A percentile compares a stretch with the other conserved stretches of the same genome.
Evolutionary conservation across 495 filamentous ascomycete species (phyloP).

Genomic region (Neurospora sp.): DNA sequence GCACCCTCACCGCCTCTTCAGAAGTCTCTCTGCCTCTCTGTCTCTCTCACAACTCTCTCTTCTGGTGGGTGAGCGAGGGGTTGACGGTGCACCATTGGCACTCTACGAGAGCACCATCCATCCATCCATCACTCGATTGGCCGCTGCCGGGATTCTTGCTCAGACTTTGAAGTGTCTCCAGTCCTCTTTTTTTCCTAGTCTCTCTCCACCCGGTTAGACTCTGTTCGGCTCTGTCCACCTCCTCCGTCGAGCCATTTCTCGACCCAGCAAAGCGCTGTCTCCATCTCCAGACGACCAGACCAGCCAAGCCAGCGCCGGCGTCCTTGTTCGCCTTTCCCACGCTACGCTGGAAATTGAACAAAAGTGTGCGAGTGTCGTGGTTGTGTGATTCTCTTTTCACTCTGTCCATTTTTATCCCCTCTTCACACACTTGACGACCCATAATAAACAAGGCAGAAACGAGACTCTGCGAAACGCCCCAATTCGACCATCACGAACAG

Average conservation of each 20-base stretch:
- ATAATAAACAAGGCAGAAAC: not conserved
- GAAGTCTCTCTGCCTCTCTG: slow-evolving; percentile 3
- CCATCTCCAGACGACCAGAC: not conserved
- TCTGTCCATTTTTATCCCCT: not conserved
- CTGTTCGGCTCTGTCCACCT: not conserved
- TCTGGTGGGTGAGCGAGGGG: not conserved
- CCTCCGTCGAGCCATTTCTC: not conserved
- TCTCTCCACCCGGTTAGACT: not conserved
- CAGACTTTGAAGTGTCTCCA: not conserved
- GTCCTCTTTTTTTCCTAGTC: not conserved
- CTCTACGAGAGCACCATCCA: not conserved
- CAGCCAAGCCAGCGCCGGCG: not conserved
- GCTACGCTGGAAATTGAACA: not conserved
- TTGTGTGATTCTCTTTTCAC: not conserved
- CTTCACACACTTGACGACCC: not conserved
- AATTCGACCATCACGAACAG: not conserved
- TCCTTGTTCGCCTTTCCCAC: not conserved
- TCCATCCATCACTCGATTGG: not conserved
- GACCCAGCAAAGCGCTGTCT: not conserved
- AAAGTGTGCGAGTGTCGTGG: not conserved
- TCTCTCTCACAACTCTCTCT: not conserved
- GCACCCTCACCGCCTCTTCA: slow-evolving; percentile 33
- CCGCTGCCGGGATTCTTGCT: not conserved
- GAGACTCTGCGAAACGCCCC: not conserved
- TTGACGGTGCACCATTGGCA: not conserved